Evolutionary conservation across 306 rosid genomes (phyloP).

Genomic region (Rosa persica): DNA sequence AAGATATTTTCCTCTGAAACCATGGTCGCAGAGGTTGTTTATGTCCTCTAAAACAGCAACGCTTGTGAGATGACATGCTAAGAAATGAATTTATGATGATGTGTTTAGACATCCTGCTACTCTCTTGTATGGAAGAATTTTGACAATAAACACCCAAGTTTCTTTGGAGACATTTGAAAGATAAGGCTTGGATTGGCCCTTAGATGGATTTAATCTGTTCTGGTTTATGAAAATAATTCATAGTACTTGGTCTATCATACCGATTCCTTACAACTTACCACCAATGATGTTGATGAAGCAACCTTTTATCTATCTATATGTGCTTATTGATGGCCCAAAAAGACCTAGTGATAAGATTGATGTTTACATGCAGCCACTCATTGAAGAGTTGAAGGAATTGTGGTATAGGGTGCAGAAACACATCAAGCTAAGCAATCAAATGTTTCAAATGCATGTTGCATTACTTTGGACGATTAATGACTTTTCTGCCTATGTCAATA

Average conservation of each 20-base stretch:
- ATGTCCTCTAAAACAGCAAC: neutral
- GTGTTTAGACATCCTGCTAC: neutral
- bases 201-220: conserved; percentile 6
- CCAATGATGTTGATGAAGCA: neutral
- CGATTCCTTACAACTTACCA: neutral
- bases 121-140: neutral
- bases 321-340: neutral
- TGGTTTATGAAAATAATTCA: neutral
- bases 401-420: neutral
- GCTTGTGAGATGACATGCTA: neutral
- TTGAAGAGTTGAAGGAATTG: conserved; percentile 4
- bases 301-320: neutral
- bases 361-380: neutral
- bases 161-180: no score
- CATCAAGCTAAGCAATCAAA: neutral
- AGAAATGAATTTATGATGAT: neutral
- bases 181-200: neutral
- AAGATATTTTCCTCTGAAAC: neutral
- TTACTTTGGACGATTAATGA: neutral
- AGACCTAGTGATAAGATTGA: neutral
- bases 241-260: neutral
- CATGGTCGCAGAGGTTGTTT: neutral
- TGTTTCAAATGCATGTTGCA: conserved; percentile 5
- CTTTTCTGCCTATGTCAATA: neutral
- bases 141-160: neutral